Conservation (phyloP, 1,139 yeast genomes). For the Arxiozyma heterogenica region DNA sequence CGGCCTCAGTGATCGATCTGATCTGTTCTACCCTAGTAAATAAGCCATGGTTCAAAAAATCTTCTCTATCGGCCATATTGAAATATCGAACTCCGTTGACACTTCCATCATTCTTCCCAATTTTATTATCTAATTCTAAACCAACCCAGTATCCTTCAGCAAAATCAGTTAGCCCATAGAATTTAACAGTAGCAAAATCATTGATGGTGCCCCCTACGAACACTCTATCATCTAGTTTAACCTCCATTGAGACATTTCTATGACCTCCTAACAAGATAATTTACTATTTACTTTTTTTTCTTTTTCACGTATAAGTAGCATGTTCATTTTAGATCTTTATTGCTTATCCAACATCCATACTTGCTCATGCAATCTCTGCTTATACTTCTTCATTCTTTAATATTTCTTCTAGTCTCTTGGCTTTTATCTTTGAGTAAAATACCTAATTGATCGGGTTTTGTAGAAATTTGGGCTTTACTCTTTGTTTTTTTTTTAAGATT, state of each 20-base stretch:
- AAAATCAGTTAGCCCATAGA: constrained; percentile 46
- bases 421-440: too few relatives aligned
- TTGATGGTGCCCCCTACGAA: constrained; percentile 32
- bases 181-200: constrained; percentile 39
- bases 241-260: constrained; percentile 1
- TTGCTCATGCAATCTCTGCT: too few relatives aligned
- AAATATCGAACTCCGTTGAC: constrained; percentile 61
- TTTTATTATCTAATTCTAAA: constrained; percentile 51
- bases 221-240: constrained; percentile 37
- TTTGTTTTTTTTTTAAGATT: too few relatives aligned
- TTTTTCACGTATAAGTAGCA: neutral
- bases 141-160: constrained; percentile 74
- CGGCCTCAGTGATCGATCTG: neutral
- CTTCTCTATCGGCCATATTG: constrained; percentile 33
- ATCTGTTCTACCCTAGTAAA: constrained; percentile 39
- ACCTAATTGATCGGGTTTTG: too few relatives aligned
- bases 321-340: too few relatives aligned
- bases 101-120: constrained; percentile 75
- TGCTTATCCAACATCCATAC: too few relatives aligned
- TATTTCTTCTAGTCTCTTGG: too few relatives aligned
- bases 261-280: neutral
- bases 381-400: too few relatives aligned
- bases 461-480: too few relatives aligned
- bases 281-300: neutral
- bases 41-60: constrained; percentile 41